A percentile compares a stretch with the other conserved stretches of the same genome.
Conservation (phyloP, 441 rosid species). For the Aquilaria agallochum region DNA sequence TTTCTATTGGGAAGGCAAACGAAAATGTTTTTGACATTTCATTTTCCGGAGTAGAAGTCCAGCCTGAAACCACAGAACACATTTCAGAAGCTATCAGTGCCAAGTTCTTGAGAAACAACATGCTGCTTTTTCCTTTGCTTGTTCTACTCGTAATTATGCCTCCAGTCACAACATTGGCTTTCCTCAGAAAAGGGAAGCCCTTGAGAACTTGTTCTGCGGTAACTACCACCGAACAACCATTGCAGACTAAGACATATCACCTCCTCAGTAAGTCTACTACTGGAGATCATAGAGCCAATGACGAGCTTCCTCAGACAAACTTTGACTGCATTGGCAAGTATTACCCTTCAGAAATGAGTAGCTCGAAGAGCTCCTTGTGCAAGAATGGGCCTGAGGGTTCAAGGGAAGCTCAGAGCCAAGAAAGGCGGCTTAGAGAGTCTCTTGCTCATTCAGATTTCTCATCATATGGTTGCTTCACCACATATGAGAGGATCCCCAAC, state of each 20-base stretch:
- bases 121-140: slow-evolving; percentile 30
- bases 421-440: slow-evolving; percentile 53
- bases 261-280: slow-evolving; percentile 20
- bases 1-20: slow-evolving; percentile 11
- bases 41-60: slow-evolving; percentile 14
- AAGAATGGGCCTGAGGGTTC: slow-evolving; percentile 3
- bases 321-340: slow-evolving; percentile 39
- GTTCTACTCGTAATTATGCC: slow-evolving; percentile 36
- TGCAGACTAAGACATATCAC: slow-evolving; percentile 20
- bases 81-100: slow-evolving; percentile 8
- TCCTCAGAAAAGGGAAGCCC: slow-evolving; percentile 26
- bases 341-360: slow-evolving; percentile 72
- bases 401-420: slow-evolving; percentile 47
- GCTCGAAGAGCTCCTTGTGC: slow-evolving; percentile 32
- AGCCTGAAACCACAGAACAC: slow-evolving; percentile 10
- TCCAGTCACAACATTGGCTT: slow-evolving; percentile 19
- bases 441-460: slow-evolving; percentile 74
- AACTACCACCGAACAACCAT: slow-evolving; percentile 9
- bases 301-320: slow-evolving; percentile 33
- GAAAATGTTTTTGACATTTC: slow-evolving; percentile 5
- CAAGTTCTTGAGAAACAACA: slow-evolving; percentile 9
- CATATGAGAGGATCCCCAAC: slow-evolving; percentile 61
- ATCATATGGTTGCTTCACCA: slow-evolving; percentile 87
- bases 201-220: slow-evolving; percentile 16
- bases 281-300: slow-evolving; percentile 24